Base-by-base conservation (phyloP, 2,329 filamentous ascomycete genomes). In the Colletotrichum godetiae region DNA sequence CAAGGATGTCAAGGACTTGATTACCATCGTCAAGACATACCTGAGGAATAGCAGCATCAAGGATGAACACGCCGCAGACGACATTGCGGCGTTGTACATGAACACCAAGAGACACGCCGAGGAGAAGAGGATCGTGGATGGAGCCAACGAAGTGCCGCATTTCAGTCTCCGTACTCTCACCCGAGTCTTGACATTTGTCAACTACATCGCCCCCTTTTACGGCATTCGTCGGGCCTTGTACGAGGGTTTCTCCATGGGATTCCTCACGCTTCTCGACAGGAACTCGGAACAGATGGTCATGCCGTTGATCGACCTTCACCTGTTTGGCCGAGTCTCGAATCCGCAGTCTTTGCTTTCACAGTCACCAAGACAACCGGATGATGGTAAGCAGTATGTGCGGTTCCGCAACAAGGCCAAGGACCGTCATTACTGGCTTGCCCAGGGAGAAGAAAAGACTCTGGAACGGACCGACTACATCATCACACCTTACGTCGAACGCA, bases 171-270 rank as follows among this genome's bases (percentile, higher is more conserved):
- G 97, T 80, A 99, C 97, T 0, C 85, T 99, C 59, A 98, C 97
- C 24, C 91, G 97, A 68, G 95, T 97, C 1, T 84, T 99, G 65
- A 93, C 92, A 49, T 99, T 98, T 80, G 95, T 96, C 22, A 92
- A 92, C 75, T 93, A 95, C 66, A 95, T 98, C 75, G 90, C 94
- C 0, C 91, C 95, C 0, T 89, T 93, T 4, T 98, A 98, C 82
- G 95, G 94, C 13, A 85, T 98, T 55, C 91, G 97, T 29, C 88
- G 97, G 78, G 94, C 96, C 12, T 86, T 98, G 1, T 98, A 94
- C 75, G 97, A 99, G 85, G 97, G 97, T 0, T 98, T 98, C 80
- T 95, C 94, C 19, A 99, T 99, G 97, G 97, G 95, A 62, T 99
- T 99, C 79, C 85, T 98, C 69, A 99, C 97, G 0, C 89, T 98